Base-by-base conservation (phyloP, 2,329 filamentous ascomycete genomes). In the Corynespora cassiicola region DNA sequence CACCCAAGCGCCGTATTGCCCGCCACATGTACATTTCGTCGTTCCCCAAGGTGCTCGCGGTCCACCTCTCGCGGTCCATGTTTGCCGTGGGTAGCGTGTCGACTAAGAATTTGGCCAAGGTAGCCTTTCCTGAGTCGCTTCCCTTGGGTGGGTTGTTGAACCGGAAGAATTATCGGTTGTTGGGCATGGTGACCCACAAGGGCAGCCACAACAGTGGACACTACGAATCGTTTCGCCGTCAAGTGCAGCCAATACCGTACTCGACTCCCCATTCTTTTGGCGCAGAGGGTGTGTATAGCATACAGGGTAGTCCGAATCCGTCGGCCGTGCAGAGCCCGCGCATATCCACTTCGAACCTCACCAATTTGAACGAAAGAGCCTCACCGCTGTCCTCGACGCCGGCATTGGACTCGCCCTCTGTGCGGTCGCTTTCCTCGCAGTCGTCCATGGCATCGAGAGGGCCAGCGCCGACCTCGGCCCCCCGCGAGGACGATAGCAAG, bases 141-240 rank as follows among this genome's bases (percentile, higher is more conserved):
- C 82, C 88, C 0, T 74, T 99, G 3, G 94, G 94, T 1, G 84
- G 90, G 1, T 74, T 97, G 16, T 71, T 94, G 27, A 80, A 87
- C 39, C 84, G 87, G 58, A 87, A 84, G 49, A 86, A 81, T 62
- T 99, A 96, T 70, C 89, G 85, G 56, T 76, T 99, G 5, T 79
- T 95, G 0, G 90, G 87, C 9, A 82, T 95, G 22, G 90, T 99
- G 22, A 95, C 89, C 15, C 94, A 99, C 65, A 95, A 95, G 60
- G 94, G 94, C 23, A 95, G 88, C 47, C 94, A 99, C 65, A 86
- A 96, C 61, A 96, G 90, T 57, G 94, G 94, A 1, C 94, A 99
- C 64, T 99, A 99, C 71, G 94, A 99, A 67, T 92, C 90, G 1
- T 97, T 97, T 68, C 81, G 94, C 21, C 82, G 94, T 23, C 94